A percentile compares a stretch with the other conserved stretches of the same genome.
Evolutionary conservation across 2,329 filamentous ascomycete genomes (phyloP).

Genomic region (Trichoderma atrobrunneum): DNA sequence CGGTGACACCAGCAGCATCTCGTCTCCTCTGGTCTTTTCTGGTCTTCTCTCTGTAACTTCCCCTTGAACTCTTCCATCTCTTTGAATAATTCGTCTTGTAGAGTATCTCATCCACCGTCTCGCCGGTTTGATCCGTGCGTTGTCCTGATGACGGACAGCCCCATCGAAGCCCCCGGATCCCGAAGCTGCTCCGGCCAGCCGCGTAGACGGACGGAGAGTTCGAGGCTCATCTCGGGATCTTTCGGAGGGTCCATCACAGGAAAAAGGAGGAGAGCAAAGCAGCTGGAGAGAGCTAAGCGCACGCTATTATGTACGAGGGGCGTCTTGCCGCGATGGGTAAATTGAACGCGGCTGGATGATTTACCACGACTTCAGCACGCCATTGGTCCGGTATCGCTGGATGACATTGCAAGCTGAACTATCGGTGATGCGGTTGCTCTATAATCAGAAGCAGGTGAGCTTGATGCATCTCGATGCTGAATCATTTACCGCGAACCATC

Average conservation of each 20-base stretch:
- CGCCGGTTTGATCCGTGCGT: constrained; percentile 14
- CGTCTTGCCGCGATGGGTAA: background rate
- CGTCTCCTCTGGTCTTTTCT: background rate
- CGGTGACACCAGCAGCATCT: background rate
- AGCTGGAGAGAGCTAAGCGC: background rate
- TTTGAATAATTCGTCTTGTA: background rate
- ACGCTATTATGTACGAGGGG: background rate
- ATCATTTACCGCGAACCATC: background rate
- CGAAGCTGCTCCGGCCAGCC: constrained; percentile 16
- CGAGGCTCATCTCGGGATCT: constrained; percentile 2
- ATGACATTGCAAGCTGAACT: background rate
- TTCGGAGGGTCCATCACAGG: background rate
- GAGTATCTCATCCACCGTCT: background rate
- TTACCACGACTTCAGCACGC: background rate
- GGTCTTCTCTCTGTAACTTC: background rate
- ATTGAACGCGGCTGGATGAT: background rate
- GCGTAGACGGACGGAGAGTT: constrained; percentile 8
- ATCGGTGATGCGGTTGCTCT: background rate
- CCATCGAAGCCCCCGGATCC: constrained; percentile 9
- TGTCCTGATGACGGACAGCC: background rate
- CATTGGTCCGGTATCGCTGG: constrained; percentile 8
- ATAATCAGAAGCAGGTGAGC: background rate
- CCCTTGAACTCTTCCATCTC: background rate
- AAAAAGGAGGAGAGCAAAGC: background rate
- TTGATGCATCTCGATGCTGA: background rate